Percentiles rank a stretch among this genome's conserved stretches.
Conservation (phyloP, 139 green algal species). For the Choricystis sp. region DNA sequence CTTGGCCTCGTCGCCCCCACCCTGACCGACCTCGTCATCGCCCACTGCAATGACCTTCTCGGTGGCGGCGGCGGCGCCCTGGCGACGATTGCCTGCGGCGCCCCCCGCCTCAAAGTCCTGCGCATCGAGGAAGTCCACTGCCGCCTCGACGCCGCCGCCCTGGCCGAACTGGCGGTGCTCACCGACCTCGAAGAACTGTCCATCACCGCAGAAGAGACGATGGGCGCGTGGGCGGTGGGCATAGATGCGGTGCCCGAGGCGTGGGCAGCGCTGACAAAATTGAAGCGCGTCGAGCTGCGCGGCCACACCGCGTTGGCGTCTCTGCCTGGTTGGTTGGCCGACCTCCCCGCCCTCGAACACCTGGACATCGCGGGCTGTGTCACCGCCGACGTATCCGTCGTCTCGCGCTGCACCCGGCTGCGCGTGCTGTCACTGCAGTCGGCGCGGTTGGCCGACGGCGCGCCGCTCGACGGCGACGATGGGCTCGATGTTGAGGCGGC, state of each 20-base stretch:
- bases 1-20: conserved; percentile 18
- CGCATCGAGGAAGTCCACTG: conserved; percentile 31
- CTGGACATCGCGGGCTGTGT: not conserved
- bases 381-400: not conserved
- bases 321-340: conserved; percentile 14
- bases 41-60: conserved; percentile 40
- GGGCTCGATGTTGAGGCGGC: no score
- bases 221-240: conserved; percentile 11
- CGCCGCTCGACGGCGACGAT: no score
- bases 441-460: not conserved
- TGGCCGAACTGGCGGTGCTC: conserved; percentile 21
- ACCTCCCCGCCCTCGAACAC: not conserved
- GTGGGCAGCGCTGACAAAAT: conserved; percentile 10
- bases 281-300: conserved; percentile 8
- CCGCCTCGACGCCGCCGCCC: conserved; percentile 9
- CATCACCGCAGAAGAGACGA: conserved; percentile 8
- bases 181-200: conserved; percentile 11
- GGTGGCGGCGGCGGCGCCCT: conserved; percentile 6
- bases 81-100: conserved; percentile 9
- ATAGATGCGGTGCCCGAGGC: conserved; percentile 22
- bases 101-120: conserved; percentile 15
- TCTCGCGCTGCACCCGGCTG: not conserved
- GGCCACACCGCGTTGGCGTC: conserved; percentile 22
- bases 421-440: not conserved
- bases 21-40: conserved; percentile 28